Conservation (phyloP, 2,329 filamentous ascomycete genomes). For the Hypoxylon sp. region DNA sequence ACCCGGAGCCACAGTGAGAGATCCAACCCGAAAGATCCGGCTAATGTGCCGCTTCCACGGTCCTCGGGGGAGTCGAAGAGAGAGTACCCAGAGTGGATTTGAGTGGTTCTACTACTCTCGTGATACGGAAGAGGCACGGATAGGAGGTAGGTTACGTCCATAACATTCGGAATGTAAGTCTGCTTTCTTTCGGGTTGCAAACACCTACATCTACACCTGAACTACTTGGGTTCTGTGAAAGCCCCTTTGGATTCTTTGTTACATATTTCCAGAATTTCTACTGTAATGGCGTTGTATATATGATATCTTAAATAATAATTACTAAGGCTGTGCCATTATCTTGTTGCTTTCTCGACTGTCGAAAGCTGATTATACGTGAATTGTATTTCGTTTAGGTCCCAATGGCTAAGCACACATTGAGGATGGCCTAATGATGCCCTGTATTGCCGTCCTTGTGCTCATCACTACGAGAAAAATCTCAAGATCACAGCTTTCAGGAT, state of each 20-base stretch:
- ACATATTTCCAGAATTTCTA: not conserved
- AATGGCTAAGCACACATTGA: no score
- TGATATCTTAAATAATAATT: no score
- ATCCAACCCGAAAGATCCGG: not conserved
- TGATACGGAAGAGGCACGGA: no score
- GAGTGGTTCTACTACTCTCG: not conserved
- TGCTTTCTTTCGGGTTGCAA: not conserved
- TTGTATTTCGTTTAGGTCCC: no score
- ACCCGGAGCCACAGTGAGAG: not conserved
- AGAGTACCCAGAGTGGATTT: not conserved
- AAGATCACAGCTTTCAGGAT: no score
- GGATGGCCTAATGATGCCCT: no score
- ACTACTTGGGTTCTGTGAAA: no score
- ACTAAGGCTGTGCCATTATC: not conserved
- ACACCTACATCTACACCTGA: no score
- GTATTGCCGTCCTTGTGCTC: no score
- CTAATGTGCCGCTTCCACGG: not conserved
- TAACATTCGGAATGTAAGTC: slow-evolving; percentile 2
- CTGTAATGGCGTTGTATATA: not conserved
- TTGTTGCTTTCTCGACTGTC: no score
- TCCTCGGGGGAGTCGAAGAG: not conserved
- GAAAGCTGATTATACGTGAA: no score
- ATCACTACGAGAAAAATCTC: no score
- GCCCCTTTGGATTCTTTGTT: not conserved
- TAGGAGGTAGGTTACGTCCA: not conserved